Evolutionary conservation across 257 asterid genomes (phyloP).

Genomic region (Jaltomata sinuosa): DNA sequence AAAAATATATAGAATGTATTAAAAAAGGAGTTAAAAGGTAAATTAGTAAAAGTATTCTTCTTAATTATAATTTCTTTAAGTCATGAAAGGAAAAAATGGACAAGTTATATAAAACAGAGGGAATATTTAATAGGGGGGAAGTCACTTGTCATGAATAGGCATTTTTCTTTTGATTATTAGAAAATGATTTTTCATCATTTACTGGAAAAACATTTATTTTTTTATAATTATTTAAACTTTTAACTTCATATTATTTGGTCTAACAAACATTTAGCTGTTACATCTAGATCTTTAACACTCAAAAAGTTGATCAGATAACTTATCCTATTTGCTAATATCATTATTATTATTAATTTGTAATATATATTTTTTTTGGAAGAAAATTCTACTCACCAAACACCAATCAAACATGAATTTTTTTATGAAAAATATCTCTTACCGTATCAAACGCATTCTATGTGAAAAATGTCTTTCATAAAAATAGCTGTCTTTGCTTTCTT

Average conservation of each 20-base stretch:
- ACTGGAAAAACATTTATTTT: neutral
- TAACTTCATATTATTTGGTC: neutral
- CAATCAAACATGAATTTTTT: neutral
- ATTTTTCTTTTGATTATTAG: no score
- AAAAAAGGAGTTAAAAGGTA: no score
- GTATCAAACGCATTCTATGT: neutral
- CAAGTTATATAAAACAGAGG: no score
- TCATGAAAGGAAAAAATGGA: no score
- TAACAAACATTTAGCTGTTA: neutral
- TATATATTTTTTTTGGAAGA: neutral
- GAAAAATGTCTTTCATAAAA: neutral
- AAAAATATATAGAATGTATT: no score
- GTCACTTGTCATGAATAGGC: no score
- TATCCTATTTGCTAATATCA: neutral
- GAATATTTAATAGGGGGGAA: no score
- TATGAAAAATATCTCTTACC: neutral
- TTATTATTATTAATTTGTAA: neutral
- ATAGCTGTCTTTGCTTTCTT: neutral
- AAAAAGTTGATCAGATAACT: neutral
- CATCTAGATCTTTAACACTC: neutral
- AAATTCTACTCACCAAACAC: neutral
- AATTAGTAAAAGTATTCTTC: no score
- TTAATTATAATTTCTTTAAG: no score
- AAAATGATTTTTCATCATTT: neutral
- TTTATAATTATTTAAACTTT: neutral